Conservation (phyloP, 441 rosid genomes). For the Erodium texanum region DNA sequence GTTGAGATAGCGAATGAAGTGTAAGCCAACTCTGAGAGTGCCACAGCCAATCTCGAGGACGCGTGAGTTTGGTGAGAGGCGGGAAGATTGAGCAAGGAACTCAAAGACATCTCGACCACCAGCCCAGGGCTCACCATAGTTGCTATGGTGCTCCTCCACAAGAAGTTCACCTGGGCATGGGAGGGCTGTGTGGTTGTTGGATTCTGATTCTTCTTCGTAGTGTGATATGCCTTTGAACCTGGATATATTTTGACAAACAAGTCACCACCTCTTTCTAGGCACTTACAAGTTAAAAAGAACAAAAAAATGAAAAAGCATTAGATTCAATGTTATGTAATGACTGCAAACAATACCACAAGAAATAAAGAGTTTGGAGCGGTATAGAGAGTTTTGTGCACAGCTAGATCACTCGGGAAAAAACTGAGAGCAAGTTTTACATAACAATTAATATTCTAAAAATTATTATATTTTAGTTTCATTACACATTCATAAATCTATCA, state of each 20-base stretch:
- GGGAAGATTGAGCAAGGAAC: slow-evolving; percentile 64
- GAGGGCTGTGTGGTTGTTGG: slow-evolving; percentile 65
- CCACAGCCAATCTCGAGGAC: slow-evolving; percentile 95
- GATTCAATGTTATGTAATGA: background rate
- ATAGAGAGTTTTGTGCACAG: background rate
- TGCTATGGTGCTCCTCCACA: slow-evolving; percentile 94
- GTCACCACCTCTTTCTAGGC: background rate
- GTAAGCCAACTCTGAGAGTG: slow-evolving; percentile 86
- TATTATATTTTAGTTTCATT: background rate
- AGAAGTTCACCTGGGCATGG: slow-evolving; percentile 95
- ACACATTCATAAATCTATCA: too few relatives aligned
- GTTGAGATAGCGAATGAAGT: slow-evolving; percentile 66
- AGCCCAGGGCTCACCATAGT: slow-evolving; percentile 97
- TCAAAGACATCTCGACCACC: slow-evolving; percentile 93
- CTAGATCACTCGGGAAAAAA: background rate
- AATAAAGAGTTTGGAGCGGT: background rate
- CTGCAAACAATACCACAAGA: background rate
- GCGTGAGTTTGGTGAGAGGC: slow-evolving; percentile 44
- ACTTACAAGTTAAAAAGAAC: background rate
- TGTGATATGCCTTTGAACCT: slow-evolving; percentile 95
- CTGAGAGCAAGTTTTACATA: background rate
- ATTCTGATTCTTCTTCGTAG: slow-evolving; percentile 59
- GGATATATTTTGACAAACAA: slow-evolving; percentile 14
- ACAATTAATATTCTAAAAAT: background rate
- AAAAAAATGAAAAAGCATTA: background rate